Conservation (phyloP, 805 yeast species). For the Pichia nanzhaoensis region DNA sequence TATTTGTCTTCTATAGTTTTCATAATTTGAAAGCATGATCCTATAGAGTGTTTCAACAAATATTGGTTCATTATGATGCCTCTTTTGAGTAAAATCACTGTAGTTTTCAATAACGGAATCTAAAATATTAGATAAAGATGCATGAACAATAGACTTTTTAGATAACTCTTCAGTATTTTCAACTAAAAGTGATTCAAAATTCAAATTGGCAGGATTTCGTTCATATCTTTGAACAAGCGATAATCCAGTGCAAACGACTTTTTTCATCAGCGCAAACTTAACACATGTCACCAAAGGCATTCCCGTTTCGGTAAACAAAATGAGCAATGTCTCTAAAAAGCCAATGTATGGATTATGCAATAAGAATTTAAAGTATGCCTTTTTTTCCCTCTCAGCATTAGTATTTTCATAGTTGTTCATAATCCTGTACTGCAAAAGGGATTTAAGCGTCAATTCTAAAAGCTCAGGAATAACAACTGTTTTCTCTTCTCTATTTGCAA, state of each 20-base stretch:
- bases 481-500: constrained; percentile 44
- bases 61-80: constrained; percentile 22
- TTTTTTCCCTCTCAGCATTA: constrained; percentile 9
- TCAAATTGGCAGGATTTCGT: constrained; percentile 15
- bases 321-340: constrained; percentile 34
- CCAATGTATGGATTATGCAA: constrained; percentile 30
- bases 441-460: constrained; percentile 30
- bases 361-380: constrained; percentile 20
- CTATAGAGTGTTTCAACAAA: constrained; percentile 31
- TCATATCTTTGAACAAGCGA: constrained; percentile 20
- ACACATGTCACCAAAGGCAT: constrained; percentile 36
- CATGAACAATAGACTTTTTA: not conserved
- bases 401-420: constrained; percentile 22
- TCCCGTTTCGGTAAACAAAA: constrained; percentile 38
- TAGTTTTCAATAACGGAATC: not conserved
- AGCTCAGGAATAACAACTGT: constrained; percentile 13
- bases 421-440: constrained; percentile 38
- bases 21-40: constrained; percentile 30
- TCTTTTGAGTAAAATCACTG: not conserved
- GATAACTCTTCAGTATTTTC: constrained; percentile 4
- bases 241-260: constrained; percentile 15
- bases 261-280: constrained; percentile 20
- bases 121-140: not conserved
- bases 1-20: constrained; percentile 29
- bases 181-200: constrained; percentile 18